These are phyloP conservation scores for Erythrobasidium yunnanense DNA, from an alignment of 768 basidiomycete genomes.

Conservation along the genomic window DNA sequence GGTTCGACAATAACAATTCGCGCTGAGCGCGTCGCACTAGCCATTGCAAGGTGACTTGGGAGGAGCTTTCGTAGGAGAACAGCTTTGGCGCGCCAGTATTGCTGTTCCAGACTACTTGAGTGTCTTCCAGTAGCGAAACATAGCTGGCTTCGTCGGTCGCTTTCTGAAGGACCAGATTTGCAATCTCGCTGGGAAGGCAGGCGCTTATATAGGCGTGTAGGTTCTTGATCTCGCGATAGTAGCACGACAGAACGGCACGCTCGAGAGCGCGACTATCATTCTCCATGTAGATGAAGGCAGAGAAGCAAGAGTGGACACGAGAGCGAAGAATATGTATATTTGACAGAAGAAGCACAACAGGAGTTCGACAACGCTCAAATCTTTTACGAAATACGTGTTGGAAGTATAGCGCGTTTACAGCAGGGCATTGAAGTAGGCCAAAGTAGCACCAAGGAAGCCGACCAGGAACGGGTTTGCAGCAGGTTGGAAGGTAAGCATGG, in stretches of 20 bases:
- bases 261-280: too few species aligned
- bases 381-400: too few species aligned
- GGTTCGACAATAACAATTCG: not conserved
- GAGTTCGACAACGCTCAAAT: too few species aligned
- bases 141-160: not conserved
- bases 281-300: too few species aligned
- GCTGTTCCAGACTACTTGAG: not conserved
- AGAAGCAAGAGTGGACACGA: too few species aligned
- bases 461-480: too few species aligned
- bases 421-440: too few species aligned
- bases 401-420: too few species aligned
- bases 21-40: conserved; percentile 15
- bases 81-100: not conserved
- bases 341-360: too few species aligned
- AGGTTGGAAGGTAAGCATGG: too few species aligned
- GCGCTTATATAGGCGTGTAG: not conserved
- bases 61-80: not conserved
- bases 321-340: too few species aligned
- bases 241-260: conserved; percentile 15
- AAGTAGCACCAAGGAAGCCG: too few species aligned
- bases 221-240: not conserved
- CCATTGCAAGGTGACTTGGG: not conserved
- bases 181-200: not conserved
- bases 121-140: not conserved
- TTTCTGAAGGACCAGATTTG: not conserved